Base-by-base conservation (phyloP, 441 rosid genomes). In the Kokia cookei region DNA sequence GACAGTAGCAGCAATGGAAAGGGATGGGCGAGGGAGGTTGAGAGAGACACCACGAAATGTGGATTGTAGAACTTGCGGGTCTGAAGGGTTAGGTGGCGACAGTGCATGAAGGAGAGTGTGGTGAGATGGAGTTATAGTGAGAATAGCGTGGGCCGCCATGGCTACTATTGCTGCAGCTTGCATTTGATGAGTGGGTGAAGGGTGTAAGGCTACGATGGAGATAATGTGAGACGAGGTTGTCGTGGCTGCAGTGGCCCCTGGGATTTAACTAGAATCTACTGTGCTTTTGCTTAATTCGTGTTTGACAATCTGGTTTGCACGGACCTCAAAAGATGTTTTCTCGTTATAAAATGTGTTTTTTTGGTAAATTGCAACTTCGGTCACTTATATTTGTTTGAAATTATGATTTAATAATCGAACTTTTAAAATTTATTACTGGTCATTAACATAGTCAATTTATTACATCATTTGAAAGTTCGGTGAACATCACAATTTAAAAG, bases 61-160 rank as follows among this genome's bases (percentile, higher is more conserved):
- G 43, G 93, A 86, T 58, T 59, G 80, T 69, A 81, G 71, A 53
- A 55, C 66, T 13, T 63, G 42, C 3, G 77, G 66, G n/a, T 2
- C 71, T 9, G 71, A 67, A 27, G 58, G 24, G 45, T 75, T 70
- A 50, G 13, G 73, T 26, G 84, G 73, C 7, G 84, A 75, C 7
- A 77, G 74, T 10, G 85, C 19, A 14, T 69, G 43, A 65, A 82
- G 75, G 48, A 77, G 77, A 54, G 83, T 35, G 72, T 58, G 67
- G 63, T 74, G 80, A 66, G 68, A 73, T 6, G 83, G 74, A 60
- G 79, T 72, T 10, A 84, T 73, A 1, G 86, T 24, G 77, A 91
- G 89, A 78, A 86, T 63, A 1, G 90, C 72, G 69, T 84, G 86
- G 15, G 89, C 84, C 63, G 95, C 92, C 93, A 90, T 88, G 73